These are phyloP conservation scores for Hygrocybe coccinea DNA, from an alignment of 768 basidiomycete species.

Conservation along the genomic window DNA sequence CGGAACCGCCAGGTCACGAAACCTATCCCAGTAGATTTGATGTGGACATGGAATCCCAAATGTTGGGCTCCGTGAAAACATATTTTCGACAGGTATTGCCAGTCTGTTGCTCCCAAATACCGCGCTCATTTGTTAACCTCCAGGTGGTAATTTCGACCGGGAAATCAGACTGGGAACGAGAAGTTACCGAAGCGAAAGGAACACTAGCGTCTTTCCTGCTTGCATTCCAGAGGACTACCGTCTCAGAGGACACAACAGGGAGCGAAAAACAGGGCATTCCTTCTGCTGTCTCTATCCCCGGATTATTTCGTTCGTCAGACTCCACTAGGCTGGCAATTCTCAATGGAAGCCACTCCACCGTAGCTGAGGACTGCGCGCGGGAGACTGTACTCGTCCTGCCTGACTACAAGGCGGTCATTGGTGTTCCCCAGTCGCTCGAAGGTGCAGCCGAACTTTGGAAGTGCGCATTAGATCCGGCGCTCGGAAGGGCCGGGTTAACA, in stretches of 20 bases:
- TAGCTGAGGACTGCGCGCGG: constrained; percentile 56
- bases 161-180: constrained; percentile 80
- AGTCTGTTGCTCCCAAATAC: background rate
- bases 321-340: constrained; percentile 61
- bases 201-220: constrained; percentile 64
- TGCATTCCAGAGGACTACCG: constrained; percentile 27
- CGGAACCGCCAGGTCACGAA: constrained; percentile 53
- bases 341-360: constrained; percentile 76
- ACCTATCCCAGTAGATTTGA: constrained; percentile 70
- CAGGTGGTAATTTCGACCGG: constrained; percentile 84
- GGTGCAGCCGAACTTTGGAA: constrained; percentile 72
- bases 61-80: constrained; percentile 84
- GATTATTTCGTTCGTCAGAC: constrained; percentile 56
- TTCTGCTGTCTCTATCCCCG: constrained; percentile 33
- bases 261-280: constrained; percentile 9
- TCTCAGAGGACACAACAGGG: constrained; percentile 24
- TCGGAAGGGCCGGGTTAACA: constrained; percentile 46
- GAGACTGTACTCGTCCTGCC: constrained; percentile 88
- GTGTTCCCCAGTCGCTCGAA: constrained; percentile 55
- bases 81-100: constrained; percentile 69
- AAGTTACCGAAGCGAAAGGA: constrained; percentile 66
- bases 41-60: constrained; percentile 71
- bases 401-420: constrained; percentile 80
- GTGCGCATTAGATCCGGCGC: constrained; percentile 53
- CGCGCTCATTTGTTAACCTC: background rate